Percentiles rank a stretch among this genome's conserved stretches.
Conservation (phyloP, 202 grass and related monocot genomes). For the Setaria viridis region DNA sequence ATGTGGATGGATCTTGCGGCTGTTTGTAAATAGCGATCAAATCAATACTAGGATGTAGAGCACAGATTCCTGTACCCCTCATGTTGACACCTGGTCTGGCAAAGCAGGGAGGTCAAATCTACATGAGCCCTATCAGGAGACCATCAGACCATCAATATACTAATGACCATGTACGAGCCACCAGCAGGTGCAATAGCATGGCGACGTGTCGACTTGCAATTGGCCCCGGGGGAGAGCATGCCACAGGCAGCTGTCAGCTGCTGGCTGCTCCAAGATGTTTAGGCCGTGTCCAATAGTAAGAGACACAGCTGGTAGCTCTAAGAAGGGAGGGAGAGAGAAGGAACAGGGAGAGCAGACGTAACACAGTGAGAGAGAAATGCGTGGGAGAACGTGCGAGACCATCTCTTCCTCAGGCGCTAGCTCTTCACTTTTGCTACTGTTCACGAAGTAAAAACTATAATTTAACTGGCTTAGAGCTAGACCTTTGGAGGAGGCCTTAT, state of each 20-base stretch:
- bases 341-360: too few relatives aligned
- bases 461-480: too few relatives aligned
- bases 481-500: background rate
- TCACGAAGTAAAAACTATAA: too few relatives aligned
- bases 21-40: conserved; percentile 37
- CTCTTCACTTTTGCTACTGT: too few relatives aligned
- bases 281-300: too few relatives aligned
- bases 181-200: conserved; percentile 2
- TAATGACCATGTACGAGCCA: conserved; percentile 22
- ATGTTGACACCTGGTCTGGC: conserved; percentile 39
- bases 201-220: conserved; percentile 31
- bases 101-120: conserved; percentile 49
- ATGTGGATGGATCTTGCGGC: conserved; percentile 24
- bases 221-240: background rate
- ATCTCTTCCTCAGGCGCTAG: too few relatives aligned
- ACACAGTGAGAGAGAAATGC: too few relatives aligned
- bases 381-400: too few relatives aligned
- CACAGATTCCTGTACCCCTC: conserved; percentile 33
- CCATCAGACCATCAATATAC: conserved; percentile 33
- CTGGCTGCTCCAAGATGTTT: background rate
- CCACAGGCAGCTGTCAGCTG: background rate
- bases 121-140: conserved; percentile 43
- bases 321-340: too few relatives aligned
- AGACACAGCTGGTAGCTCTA: too few relatives aligned
- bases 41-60: conserved; percentile 30